These are phyloP conservation scores for Paxillus ammoniavirescens DNA, from an alignment of 768 basidiomycete genomes.

Conservation along the genomic window DNA sequence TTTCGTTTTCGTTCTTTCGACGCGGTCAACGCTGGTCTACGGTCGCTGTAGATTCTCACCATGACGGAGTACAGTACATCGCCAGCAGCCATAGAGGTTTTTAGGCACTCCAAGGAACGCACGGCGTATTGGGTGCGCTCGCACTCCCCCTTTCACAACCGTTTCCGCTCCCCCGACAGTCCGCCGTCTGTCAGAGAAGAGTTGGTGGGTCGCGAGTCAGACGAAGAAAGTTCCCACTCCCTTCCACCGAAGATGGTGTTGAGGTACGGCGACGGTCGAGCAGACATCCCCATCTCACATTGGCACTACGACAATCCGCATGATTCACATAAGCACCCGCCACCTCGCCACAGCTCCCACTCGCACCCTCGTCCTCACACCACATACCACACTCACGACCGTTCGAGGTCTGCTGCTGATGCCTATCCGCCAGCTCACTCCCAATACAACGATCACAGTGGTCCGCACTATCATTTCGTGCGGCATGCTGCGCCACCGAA, in stretches of 20 bases:
- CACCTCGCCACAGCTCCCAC: conserved; percentile 23
- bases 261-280: conserved; percentile 62
- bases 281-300: conserved; percentile 62
- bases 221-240: conserved; percentile 41
- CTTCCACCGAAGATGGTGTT: conserved; percentile 73
- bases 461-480: conserved; percentile 5
- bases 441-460: conserved; percentile 25
- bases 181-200: conserved; percentile 47
- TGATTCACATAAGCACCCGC: neutral
- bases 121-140: conserved; percentile 64
- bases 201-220: conserved; percentile 39
- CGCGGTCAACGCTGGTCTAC: too few relatives aligned
- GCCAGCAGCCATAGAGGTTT: conserved; percentile 57
- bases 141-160: conserved; percentile 33
- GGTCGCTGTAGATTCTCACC: neutral
- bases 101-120: conserved; percentile 57
- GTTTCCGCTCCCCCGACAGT: conserved; percentile 57
- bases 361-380: conserved; percentile 28
- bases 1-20: neutral
- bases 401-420: conserved; percentile 37
- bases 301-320: conserved; percentile 30
- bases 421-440: conserved; percentile 29
- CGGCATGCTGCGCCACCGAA: conserved; percentile 20
- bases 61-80: conserved; percentile 70
- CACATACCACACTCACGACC: conserved; percentile 34